Base-by-base conservation (phyloP, 31 red algal genomes). In the Asparagopsis taxiformis region DNA sequence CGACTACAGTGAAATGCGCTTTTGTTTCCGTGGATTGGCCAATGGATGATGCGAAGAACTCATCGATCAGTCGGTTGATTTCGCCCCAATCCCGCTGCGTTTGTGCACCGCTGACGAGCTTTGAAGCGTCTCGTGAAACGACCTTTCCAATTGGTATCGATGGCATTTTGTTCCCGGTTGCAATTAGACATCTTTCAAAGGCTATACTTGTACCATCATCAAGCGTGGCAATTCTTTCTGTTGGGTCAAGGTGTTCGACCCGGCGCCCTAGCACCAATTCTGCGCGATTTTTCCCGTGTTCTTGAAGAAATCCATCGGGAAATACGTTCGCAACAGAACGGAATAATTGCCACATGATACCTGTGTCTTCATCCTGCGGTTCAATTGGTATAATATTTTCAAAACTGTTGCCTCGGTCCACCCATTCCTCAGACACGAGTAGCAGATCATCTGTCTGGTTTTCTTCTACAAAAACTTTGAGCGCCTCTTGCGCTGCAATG, bases 1-100 rank as follows among this genome's bases (percentile, higher is more conserved):
- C 81, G 9, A 86, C 70, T 1, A 86, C 70, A 16, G 81, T 86
- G n/a, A 75, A 32, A 54, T 86, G 81, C 48, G 64, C 64, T 22
- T 65, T 38, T 38, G 60, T 16, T 5, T 59, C 53, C 3, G 30
- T 25, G 8, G 55, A 7, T 7, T 9, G 8, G 0, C 25, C 11
- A 6, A 10, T 35, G 24, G 33, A 31, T 22, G 1, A 33, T 0
- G 30, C 43, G 34, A 20, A 34, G 64, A 31, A 31, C 16, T 65
- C 20, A 11, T 54, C 37, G 22, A 84, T 7, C 23, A 65, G 48
- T 3, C 33, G 15, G 55, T 72, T 52, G 33, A 84, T 84, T 39
- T 32, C 41, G 15, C 48, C 35, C 79, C 79, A 84, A 39, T 84
- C 79, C 11, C 19, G 16, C 29, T 17, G 19, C 7, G 66, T 53